Percentiles rank a stretch among this genome's conserved stretches.
Evolutionary conservation across 345 rosid genomes (phyloP).

Genomic region (Eucalyptus pumila): DNA sequence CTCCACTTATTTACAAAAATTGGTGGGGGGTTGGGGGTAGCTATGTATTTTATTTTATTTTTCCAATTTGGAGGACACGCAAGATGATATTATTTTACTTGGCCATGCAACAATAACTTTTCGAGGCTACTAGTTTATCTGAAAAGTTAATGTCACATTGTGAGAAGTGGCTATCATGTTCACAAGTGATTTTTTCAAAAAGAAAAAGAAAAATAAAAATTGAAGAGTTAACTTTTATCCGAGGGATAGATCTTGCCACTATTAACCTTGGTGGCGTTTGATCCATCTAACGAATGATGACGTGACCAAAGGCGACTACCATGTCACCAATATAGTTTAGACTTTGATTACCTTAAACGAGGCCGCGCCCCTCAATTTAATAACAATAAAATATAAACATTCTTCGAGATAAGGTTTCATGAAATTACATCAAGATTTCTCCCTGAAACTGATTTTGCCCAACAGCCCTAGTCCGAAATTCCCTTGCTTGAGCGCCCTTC

Average conservation of each 20-base stretch:
- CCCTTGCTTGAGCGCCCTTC: background rate
- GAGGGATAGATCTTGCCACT: background rate
- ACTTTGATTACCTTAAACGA: no score
- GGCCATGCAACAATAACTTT: background rate
- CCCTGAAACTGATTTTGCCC: background rate
- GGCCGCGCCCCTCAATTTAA: background rate
- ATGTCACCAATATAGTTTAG: background rate
- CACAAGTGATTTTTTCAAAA: background rate
- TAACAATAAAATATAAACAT: fast-evolving
- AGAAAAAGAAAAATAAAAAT: background rate
- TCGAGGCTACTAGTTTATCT: background rate
- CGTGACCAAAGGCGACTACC: fast-evolving
- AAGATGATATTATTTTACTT: background rate
- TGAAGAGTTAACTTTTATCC: background rate
- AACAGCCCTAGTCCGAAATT: background rate
- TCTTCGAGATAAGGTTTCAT: background rate
- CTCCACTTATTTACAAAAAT: no score
- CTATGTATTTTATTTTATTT: no score
- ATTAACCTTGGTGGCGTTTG: no score
- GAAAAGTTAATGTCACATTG: background rate
- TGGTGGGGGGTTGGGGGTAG: no score
- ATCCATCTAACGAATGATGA: background rate
- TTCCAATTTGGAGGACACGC: background rate
- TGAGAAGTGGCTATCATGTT: background rate
- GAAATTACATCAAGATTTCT: background rate